A percentile compares a stretch with the other conserved stretches of the same genome.
Evolutionary conservation across 1,284 basidiomycete species (phyloP).

Genomic region (Leccinum solheimii): DNA sequence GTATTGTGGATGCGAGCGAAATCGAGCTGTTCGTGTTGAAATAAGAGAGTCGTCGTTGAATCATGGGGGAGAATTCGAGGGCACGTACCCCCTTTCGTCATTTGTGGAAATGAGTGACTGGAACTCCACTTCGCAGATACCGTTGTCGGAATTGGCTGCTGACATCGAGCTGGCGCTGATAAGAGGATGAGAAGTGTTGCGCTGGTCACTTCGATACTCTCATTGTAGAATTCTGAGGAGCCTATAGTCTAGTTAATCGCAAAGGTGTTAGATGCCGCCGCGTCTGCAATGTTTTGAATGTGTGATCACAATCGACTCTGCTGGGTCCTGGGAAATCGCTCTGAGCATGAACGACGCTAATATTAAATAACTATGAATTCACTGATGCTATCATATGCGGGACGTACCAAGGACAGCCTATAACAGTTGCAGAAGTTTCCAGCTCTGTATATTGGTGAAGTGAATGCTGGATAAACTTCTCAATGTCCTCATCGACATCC

Average conservation of each 20-base stretch:
- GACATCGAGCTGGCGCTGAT: background rate
- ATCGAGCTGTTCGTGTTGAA: background rate
- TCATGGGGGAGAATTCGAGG: background rate
- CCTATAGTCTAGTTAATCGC: background rate
- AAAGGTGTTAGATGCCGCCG: background rate
- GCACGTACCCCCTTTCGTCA: background rate
- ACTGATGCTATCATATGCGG: background rate
- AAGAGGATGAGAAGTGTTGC: background rate
- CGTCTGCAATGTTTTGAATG: background rate
- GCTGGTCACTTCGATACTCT: background rate
- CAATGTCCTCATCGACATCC: too few species aligned
- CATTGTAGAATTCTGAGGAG: background rate
- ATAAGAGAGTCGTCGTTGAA: background rate
- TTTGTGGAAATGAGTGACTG: background rate
- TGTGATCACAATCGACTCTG: background rate
- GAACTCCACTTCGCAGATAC: background rate
- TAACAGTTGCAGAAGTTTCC: too few species aligned
- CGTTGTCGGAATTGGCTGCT: background rate
- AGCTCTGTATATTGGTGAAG: too few species aligned
- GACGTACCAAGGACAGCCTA: background rate
- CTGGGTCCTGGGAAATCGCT: background rate
- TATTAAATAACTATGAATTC: background rate
- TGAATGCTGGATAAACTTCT: too few species aligned
- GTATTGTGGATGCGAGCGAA: background rate
- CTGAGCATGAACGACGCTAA: background rate